A percentile compares a stretch with the other conserved stretches of the same genome.
Evolutionary conservation across 2,329 filamentous ascomycete genomes (phyloP).

Genomic region (Epichloe hybrida): DNA sequence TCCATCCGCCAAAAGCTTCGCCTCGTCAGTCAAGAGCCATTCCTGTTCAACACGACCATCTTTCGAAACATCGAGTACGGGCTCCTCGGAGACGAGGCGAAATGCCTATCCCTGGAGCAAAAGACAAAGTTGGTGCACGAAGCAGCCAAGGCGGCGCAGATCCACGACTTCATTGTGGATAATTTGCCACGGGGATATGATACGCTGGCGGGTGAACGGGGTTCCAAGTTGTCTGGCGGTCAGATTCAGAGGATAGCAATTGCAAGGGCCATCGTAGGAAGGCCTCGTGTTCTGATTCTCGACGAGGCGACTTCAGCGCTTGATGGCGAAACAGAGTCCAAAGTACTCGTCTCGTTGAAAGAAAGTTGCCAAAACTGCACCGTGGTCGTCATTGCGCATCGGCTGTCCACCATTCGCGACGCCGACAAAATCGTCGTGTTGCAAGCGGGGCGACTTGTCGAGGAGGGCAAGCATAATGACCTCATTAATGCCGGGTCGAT

Average conservation of each 20-base stretch:
- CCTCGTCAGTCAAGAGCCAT: background rate
- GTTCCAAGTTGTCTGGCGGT: background rate
- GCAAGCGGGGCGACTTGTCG: conserved; percentile 41
- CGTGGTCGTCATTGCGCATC: conserved; percentile 53
- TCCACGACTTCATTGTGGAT: background rate
- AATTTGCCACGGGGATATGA: background rate
- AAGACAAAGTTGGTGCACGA: too few species aligned
- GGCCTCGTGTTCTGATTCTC: conserved; percentile 66
- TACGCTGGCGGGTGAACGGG: background rate
- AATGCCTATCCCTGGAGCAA: too few species aligned
- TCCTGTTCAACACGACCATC: background rate
- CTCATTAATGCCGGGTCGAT: conserved; percentile 24
- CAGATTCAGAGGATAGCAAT: background rate
- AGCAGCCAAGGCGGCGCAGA: background rate
- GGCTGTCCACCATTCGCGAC: conserved; percentile 43
- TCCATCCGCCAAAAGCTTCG: too few species aligned
- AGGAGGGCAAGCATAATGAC: conserved; percentile 48
- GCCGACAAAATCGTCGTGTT: conserved; percentile 56
- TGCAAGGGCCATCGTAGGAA: too few species aligned
- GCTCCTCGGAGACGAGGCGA: background rate
- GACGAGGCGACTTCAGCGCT: conserved; percentile 71
- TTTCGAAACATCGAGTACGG: background rate
- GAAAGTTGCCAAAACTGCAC: conserved; percentile 32
- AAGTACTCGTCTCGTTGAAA: background rate
- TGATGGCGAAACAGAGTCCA: conserved; percentile 62